Evolutionary conservation across 2,329 filamentous ascomycete genomes (phyloP), one percentile per base, ranked within the genome.

Genomic region (Ophiognomonia clavigignenti-juglandacearum): DNA sequence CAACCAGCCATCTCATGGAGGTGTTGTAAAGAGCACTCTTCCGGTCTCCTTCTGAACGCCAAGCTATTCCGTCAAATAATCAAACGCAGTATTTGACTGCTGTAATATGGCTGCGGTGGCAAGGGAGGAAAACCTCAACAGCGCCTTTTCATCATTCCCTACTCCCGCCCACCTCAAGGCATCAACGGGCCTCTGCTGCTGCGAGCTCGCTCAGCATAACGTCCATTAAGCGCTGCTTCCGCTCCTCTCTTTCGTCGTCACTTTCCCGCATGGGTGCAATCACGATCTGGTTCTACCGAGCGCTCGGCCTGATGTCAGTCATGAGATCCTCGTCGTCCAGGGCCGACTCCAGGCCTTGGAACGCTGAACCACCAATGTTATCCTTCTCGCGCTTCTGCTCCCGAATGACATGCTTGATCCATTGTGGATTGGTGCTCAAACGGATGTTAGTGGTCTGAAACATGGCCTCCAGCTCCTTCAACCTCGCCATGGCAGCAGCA

Each of bases 261-360:
- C n/a, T n/a, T n/a, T n/a, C n/a, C 23, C 13, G 18, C 23, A 16
- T 9, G 20, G 11, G 18, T 14, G 4, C 6, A 4, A n/a, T 23
- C 6, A 23, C 11, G 13, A 14, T 4, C 14, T 11, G 19, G 10
- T 4, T 9, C 45, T 51, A 51, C 36, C 48, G 6, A 10, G 14
- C 34, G 19, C 49, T 52, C 13, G 53, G 41, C 22, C 61, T 39
- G 3, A 67, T 45, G 14, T 70, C 77, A 11, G 70, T 72, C 78
- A 82, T 82, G 20, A 82, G 59, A 53, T 82, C 78, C 59, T 82
- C 78, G n/a, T 82, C 78, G 45, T 80, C 77, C 31, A 79, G 64
- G 41, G 71, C 65, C 11, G 65, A 60, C 22, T 76, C 70, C 49
- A 77, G 78, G 34, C 64, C 66, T 22, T 66, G 48, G 3, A 61